phyloP scores from a whole-genome alignment of 2,329 filamentous ascomycete species.

The Diaporthe citrichinensis region DNA sequence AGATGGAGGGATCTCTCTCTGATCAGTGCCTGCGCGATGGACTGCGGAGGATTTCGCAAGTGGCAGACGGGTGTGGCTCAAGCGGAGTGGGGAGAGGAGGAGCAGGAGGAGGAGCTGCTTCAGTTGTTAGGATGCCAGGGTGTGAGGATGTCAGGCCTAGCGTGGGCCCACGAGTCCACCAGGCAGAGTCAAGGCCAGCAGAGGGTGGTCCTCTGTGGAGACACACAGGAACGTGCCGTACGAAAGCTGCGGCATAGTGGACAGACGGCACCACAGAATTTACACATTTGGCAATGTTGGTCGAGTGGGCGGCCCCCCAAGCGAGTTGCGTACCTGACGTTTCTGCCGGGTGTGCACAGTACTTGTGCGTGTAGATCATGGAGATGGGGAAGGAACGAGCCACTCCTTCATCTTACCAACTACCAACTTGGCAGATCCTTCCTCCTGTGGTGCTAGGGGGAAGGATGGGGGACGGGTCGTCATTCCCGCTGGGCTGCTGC shows the following conservation, averaged over 20 bases:
- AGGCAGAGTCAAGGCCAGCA: constrained; percentile 11
- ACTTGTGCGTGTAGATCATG: neutral
- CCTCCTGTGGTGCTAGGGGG: constrained; percentile 18
- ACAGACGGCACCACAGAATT: neutral
- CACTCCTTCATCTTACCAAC: constrained; percentile 24
- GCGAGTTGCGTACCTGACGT: neutral
- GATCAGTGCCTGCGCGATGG: neutral
- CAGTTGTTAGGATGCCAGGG: constrained; percentile 6
- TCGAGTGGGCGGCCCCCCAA: constrained; percentile 2
- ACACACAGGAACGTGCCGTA: constrained; percentile 7
- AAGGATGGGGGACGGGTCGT: neutral
- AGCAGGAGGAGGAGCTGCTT: neutral
- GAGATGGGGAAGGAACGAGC: neutral
- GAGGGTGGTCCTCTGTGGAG: neutral
- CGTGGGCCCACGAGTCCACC: constrained; percentile 3
- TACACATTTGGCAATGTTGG: constrained; percentile 4
- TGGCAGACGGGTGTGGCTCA: constrained; percentile 11
- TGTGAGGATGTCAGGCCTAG: constrained; percentile 9
- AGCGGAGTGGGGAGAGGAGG: constrained; percentile 5
- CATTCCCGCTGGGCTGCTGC: neutral
- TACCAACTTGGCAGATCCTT: constrained; percentile 24
- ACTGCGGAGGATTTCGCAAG: constrained; percentile 25
- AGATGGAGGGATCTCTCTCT: neutral
- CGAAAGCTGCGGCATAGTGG: neutral
- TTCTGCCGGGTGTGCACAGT: neutral